These are phyloP conservation scores for Candida vartiovaarae DNA, from an alignment of 805 yeast genomes.

Conservation along the genomic window DNA sequence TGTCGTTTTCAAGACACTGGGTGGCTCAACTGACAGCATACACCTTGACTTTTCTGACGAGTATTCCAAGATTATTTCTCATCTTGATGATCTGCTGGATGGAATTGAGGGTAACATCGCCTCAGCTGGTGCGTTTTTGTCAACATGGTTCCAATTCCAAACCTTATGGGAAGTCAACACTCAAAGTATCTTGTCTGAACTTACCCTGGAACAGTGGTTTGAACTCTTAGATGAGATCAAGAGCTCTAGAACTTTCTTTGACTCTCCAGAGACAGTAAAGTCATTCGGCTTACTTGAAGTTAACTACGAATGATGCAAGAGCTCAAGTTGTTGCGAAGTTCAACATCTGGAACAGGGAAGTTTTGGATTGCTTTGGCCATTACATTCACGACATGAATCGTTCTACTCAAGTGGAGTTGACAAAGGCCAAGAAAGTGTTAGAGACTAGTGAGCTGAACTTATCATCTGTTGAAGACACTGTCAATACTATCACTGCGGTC, in stretches of 20 bases:
- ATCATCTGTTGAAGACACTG: constrained; percentile 32
- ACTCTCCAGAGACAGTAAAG: constrained; percentile 35
- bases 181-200: constrained; percentile 29
- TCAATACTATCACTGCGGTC: constrained; percentile 33
- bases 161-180: constrained; percentile 51
- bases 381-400: constrained; percentile 28
- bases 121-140: constrained; percentile 31
- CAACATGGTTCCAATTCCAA: constrained; percentile 50
- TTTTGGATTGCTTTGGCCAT: constrained; percentile 35
- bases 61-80: constrained; percentile 2
- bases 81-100: constrained; percentile 19
- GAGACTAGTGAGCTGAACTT: constrained; percentile 31
- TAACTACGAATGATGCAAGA: constrained; percentile 47
- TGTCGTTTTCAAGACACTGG: constrained; percentile 18
- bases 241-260: constrained; percentile 39
- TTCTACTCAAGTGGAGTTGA: constrained; percentile 27
- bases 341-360: constrained; percentile 49
- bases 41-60: constrained; percentile 7
- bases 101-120: constrained; percentile 28
- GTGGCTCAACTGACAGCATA: not conserved
- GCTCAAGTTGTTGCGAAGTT: constrained; percentile 44
- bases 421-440: constrained; percentile 26
- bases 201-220: constrained; percentile 43
- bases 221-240: constrained; percentile 37
- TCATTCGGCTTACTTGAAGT: constrained; percentile 37